Evolutionary conservation across 768 basidiomycete species (phyloP), one percentile per base, ranked within the genome.

Genomic region (Pleurotus giganteus): DNA sequence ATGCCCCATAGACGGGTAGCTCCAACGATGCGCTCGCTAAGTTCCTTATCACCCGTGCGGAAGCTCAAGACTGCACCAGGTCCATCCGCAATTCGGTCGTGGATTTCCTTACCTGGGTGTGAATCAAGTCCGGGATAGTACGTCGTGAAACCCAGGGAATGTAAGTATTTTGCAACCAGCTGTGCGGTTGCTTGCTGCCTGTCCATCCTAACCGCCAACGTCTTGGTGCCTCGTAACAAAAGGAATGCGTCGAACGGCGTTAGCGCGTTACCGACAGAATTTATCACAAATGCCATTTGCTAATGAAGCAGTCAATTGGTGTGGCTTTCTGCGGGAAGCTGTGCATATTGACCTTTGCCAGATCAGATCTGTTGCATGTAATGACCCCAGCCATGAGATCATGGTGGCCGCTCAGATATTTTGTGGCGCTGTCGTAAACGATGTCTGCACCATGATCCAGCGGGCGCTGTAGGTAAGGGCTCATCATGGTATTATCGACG

Each of bases 401-500:
- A 71, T 99, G 97, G 65, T 99, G 97, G 6, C 97, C 97, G 55
- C 91, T 94, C 43, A 99, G 79, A 70, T 98, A 98, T 68, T 99
- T 99, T 21, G 97, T 98, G 8, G 87, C 97, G 56, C 93, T 95
- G 70, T 99, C 97, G 65, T 99, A 99, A 7, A 98, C 95, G 53
- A 99, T 85, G 67, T 99, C 97, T 45, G 92, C 92, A 13, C 96
- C 97, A 54, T 97, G 88, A 64, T 98, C 94, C 32, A 98, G 81
- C 9, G 97, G 97, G 55, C 95, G 76, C 66, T 96, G 94, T 6
- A 98, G 78, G 71, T 98, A 98, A 13, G 97, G 96, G 66, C 94
- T 97, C 96, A 98, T 98, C 97, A 98, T 98, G 57, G 97, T 98
- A 67, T 99, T 98, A 69, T 98, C 97, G 19, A 94, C 93, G 32